Percentiles rank a stretch among this genome's conserved stretches.
Conservation (phyloP, 352 stramenopile genomes). For the Globisporangium spiculum region DNA sequence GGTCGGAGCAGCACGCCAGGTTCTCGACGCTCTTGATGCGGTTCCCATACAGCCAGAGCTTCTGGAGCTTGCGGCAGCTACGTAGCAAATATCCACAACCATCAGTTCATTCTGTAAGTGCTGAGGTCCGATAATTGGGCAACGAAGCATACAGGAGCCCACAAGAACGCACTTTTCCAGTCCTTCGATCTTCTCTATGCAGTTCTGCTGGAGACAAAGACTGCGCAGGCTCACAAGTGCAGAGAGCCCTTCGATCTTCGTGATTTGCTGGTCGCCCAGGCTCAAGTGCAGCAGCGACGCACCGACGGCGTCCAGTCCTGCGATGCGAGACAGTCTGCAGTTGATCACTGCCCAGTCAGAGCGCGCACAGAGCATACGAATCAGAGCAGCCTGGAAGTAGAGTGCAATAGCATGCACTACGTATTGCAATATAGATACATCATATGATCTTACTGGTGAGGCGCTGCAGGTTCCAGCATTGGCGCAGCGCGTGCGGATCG, state of each 20-base stretch:
- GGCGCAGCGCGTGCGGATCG: slow-evolving; percentile 33
- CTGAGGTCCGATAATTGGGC: neutral
- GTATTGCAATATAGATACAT: neutral
- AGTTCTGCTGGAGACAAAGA: slow-evolving; percentile 83
- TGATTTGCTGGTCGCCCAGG: slow-evolving; percentile 69
- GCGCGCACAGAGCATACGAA: neutral
- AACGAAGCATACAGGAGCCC: neutral
- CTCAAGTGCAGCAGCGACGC: slow-evolving; percentile 74
- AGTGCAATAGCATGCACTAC: neutral
- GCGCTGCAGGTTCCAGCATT: slow-evolving; percentile 49
- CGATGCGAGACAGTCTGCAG: slow-evolving; percentile 53
- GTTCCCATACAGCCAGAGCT: slow-evolving; percentile 82
- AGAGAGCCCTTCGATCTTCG: slow-evolving; percentile 45
- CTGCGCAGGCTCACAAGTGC: slow-evolving; percentile 58
- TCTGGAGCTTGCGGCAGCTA: slow-evolving; percentile 63
- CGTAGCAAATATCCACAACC: neutral
- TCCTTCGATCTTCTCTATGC: slow-evolving; percentile 73
- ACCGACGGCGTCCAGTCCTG: slow-evolving; percentile 46
- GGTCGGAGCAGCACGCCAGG: slow-evolving; percentile 54
- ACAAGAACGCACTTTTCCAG: slow-evolving; percentile 39
- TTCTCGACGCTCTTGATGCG: slow-evolving; percentile 56
- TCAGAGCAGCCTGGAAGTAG: neutral
- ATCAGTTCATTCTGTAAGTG: neutral
- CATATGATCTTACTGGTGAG: slow-evolving; percentile 36
- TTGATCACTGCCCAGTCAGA: slow-evolving; percentile 53